These are phyloP conservation scores for Diplodia intermedia DNA, from an alignment of 2,329 filamentous ascomycete genomes.

Conservation along the genomic window DNA sequence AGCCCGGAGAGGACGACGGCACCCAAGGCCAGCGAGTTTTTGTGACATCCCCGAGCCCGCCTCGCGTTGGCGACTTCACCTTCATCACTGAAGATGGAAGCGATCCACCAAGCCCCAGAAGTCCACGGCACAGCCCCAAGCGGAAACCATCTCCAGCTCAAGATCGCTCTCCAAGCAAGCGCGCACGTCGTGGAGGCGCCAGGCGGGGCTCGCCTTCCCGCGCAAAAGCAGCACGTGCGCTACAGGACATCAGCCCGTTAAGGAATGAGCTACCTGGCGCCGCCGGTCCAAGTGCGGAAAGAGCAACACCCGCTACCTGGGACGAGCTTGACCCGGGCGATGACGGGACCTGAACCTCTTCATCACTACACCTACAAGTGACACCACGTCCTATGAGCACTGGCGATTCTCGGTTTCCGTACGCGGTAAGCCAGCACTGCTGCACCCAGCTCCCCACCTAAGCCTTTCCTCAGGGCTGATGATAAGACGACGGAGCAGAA, in stretches of 20 bases:
- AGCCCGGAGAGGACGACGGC: constrained; percentile 23
- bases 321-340: constrained; percentile 7
- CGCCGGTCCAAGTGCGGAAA: constrained; percentile 16
- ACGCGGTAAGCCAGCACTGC: background rate
- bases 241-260: constrained; percentile 13
- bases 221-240: constrained; percentile 5
- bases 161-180: background rate
- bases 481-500: background rate
- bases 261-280: constrained; percentile 23
- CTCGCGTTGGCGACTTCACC: constrained; percentile 13
- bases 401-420: background rate
- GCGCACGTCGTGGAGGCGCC: constrained; percentile 6
- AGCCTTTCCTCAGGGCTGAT: background rate
- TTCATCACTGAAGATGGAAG: constrained; percentile 30
- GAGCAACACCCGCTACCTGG: constrained; percentile 18
- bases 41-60: constrained; percentile 3
- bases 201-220: constrained; percentile 10
- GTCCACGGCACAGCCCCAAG: constrained; percentile 11
- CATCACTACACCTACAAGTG: background rate
- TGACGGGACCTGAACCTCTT: constrained; percentile 10
- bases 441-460: no score
- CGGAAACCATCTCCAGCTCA: background rate
- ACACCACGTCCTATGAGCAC: background rate
- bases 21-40: constrained; percentile 16
- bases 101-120: constrained; percentile 13